Percentiles rank a stretch among this genome's conserved stretches.
These are phyloP conservation scores for Parasitella parasitica DNA, from an alignment of 371 early-diverging fungal genomes.

Conservation along the genomic window DNA sequence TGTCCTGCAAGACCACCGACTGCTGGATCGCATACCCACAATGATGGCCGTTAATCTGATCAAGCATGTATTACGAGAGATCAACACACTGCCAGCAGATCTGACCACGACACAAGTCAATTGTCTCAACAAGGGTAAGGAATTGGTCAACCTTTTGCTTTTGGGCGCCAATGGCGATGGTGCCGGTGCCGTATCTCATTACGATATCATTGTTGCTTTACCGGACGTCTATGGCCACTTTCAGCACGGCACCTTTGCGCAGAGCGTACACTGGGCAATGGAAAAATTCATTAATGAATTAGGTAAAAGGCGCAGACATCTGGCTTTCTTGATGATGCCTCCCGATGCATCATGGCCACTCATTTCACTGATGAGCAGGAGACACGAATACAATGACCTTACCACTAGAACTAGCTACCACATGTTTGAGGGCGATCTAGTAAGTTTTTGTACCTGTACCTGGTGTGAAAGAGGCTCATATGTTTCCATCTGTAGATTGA, in stretches of 20 bases:
- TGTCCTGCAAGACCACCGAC: slow-evolving; percentile 40
- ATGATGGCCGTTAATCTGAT: slow-evolving; percentile 49
- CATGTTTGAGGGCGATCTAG: slow-evolving; percentile 60
- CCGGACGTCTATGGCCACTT: slow-evolving; percentile 55
- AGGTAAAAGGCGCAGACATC: slow-evolving; percentile 53
- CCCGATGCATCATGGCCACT: slow-evolving; percentile 83
- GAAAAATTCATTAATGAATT: slow-evolving; percentile 63
- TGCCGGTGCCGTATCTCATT: slow-evolving; percentile 50
- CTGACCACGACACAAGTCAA: slow-evolving; percentile 34
- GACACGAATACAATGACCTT: slow-evolving; percentile 74
- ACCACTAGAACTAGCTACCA: slow-evolving; percentile 58
- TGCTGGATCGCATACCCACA: slow-evolving; percentile 43
- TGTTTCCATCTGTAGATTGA: slow-evolving; percentile 54
- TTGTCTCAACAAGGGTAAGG: slow-evolving; percentile 50
- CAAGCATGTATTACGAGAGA: slow-evolving; percentile 48
- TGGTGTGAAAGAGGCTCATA: neutral
- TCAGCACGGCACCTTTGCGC: slow-evolving; percentile 46
- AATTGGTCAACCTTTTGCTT: slow-evolving; percentile 44
- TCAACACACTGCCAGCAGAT: slow-evolving; percentile 45
- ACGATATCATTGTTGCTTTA: slow-evolving; percentile 51
- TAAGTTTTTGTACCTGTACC: slow-evolving; percentile 18
- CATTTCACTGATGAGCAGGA: slow-evolving; percentile 73
- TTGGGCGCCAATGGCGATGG: slow-evolving; percentile 49
- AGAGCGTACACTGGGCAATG: slow-evolving; percentile 68
- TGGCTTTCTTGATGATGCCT: slow-evolving; percentile 65